Evolutionary conservation across 2,329 filamentous ascomycete genomes (phyloP).

Genomic region (Drechslerella coelobrocha): DNA sequence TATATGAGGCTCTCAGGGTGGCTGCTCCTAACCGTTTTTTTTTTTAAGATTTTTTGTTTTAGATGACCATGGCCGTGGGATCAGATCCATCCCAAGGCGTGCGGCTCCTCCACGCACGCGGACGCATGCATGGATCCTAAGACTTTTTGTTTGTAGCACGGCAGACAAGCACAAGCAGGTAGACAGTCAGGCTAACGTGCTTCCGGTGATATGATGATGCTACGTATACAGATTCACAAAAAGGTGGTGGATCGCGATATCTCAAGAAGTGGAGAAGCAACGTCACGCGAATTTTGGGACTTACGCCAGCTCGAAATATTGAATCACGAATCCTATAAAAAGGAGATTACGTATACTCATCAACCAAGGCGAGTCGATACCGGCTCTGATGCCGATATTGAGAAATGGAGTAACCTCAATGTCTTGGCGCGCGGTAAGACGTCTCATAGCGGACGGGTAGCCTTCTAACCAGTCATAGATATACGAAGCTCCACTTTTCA

Average conservation of each 20-base stretch:
- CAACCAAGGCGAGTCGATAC: not conserved
- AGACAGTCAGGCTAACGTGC: not conserved
- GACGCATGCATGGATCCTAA: too few species aligned
- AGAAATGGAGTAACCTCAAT: too few species aligned
- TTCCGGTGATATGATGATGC: not conserved
- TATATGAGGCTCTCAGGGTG: slow-evolving; percentile 1
- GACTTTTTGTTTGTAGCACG: not conserved
- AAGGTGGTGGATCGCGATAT: too few species aligned
- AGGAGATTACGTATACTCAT: too few species aligned
- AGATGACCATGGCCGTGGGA: not conserved
- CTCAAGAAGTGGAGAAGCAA: too few species aligned
- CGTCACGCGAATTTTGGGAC: too few species aligned
- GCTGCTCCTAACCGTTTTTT: not conserved
- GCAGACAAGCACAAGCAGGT: not conserved
- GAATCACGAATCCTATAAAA: too few species aligned
- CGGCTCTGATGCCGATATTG: too few species aligned
- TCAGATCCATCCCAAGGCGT: not conserved
- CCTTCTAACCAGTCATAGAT: not conserved
- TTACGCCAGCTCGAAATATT: too few species aligned
- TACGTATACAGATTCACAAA: not conserved
- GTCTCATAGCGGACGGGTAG: too few species aligned
- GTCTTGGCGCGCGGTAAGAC: too few species aligned
- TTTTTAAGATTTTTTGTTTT: not conserved
- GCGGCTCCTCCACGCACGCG: not conserved
- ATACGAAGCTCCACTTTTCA: not conserved